Conservation (phyloP, 2,329 filamentous ascomycete species). For the Aspergillus sp. region DNA sequence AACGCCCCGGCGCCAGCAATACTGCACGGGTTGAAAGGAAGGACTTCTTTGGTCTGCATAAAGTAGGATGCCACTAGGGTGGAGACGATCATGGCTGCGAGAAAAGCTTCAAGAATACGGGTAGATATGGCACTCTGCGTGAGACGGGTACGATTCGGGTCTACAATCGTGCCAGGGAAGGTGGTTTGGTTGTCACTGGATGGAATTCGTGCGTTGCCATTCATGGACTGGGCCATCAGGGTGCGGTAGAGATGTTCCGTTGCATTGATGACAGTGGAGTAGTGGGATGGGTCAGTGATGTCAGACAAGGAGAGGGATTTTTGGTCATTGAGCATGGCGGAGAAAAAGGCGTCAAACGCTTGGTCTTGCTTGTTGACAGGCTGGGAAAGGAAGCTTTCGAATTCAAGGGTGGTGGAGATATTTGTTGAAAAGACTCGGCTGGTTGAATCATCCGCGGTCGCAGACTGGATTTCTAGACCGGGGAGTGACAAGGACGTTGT, state of each 20-base stretch:
- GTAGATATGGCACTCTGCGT: conserved; percentile 24
- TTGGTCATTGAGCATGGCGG: conserved; percentile 6
- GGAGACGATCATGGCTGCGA: conserved; percentile 24
- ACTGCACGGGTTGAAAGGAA: conserved; percentile 30
- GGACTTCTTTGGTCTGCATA: conserved; percentile 20
- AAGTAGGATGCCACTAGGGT: conserved; percentile 14
- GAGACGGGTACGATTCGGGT: conserved; percentile 15
- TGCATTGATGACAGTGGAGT: conserved; percentile 11
- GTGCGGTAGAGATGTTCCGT: conserved; percentile 14
- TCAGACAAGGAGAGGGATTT: neutral
- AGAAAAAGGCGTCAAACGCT: conserved; percentile 7
- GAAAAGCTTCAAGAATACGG: conserved; percentile 21
- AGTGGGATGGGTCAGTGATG: neutral
- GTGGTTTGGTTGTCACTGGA: neutral
- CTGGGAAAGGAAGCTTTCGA: conserved; percentile 5
- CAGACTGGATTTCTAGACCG: neutral
- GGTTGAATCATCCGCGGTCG: neutral
- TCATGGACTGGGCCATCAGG: conserved; percentile 13
- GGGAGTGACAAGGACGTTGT: conserved; percentile 18
- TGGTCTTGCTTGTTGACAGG: neutral
- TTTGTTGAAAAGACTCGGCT: neutral
- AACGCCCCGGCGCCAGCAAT: conserved; percentile 28
- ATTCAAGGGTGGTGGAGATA: neutral
- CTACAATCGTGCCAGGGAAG: conserved; percentile 10
- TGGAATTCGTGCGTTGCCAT: conserved; percentile 6